These are phyloP conservation scores for Gentiana straminea DNA, from an alignment of 257 asterid genomes.

Conservation along the genomic window DNA sequence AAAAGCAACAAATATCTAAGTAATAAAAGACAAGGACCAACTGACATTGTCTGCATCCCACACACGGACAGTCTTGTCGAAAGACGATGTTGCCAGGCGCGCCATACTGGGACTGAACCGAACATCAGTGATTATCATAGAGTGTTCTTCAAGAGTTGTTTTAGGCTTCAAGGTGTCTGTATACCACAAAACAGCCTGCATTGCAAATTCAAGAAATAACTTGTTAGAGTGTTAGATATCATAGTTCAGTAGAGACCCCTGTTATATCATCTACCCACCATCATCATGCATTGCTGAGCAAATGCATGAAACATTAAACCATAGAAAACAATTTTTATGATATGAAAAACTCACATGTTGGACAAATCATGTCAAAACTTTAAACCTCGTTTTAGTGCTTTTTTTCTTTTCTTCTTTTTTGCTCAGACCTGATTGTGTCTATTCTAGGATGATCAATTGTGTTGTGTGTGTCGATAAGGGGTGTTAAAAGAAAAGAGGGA, in stretches of 20 bases:
- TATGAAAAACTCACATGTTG: no score
- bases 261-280: no score
- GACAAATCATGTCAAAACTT: no score
- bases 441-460: no score
- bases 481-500: no score
- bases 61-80: conserved; percentile 88
- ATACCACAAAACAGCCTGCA: conserved; percentile 83
- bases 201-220: conserved; percentile 2
- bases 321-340: no score
- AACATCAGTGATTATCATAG: conserved; percentile 65
- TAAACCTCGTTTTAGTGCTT: no score
- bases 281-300: no score
- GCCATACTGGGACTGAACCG: conserved; percentile 94
- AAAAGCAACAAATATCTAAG: not conserved
- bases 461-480: no score
- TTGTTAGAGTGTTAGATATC: not conserved
- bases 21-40: conserved; percentile 2
- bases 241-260: not conserved
- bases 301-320: conserved; percentile 4
- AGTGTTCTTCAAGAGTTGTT: conserved; percentile 82
- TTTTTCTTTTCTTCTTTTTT: no score
- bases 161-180: conserved; percentile 63
- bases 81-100: conserved; percentile 89
- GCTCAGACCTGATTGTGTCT: no score
- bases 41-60: conserved; percentile 90